A percentile compares a stretch with the other conserved stretches of the same genome.
Evolutionary conservation across 2,329 filamentous ascomycete genomes (phyloP).

Genomic region (Colletotrichum magnum): DNA sequence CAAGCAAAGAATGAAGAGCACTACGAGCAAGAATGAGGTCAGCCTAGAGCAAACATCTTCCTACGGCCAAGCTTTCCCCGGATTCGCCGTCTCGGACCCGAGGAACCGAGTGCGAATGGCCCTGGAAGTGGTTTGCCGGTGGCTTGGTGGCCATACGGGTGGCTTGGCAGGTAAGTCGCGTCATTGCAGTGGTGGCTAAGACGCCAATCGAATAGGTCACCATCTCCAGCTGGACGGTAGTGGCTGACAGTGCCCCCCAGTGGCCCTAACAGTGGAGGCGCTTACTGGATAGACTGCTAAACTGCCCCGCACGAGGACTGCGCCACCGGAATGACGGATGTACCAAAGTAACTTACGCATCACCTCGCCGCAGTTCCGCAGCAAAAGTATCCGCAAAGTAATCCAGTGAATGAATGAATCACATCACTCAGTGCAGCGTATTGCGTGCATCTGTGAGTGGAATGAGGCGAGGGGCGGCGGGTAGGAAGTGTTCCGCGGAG

Average conservation of each 20-base stretch:
- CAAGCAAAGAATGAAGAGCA: not conserved
- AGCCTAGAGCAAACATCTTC: not conserved
- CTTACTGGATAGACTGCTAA: not conserved
- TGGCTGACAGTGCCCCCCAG: conserved; percentile 27
- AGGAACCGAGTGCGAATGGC: conserved; percentile 25
- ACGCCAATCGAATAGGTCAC: conserved; percentile 10
- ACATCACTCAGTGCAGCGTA: no score
- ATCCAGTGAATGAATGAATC: no score
- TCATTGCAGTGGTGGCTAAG: conserved; percentile 29
- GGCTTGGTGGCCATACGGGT: not conserved
- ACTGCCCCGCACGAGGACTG: conserved; percentile 31
- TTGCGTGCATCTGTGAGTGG: not conserved
- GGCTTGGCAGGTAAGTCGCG: conserved; percentile 8
- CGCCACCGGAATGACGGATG: conserved; percentile 32
- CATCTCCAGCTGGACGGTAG: conserved; percentile 15
- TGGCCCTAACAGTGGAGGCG: no score
- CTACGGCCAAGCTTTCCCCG: no score
- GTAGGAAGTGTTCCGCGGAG: not conserved
- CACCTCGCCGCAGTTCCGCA: no score
- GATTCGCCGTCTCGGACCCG: not conserved
- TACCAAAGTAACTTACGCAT: no score
- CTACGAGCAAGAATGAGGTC: not conserved
- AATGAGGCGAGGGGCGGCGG: conserved; percentile 6
- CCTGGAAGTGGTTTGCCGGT: not conserved
- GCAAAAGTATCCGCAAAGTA: no score